Evolutionary conservation across 805 yeast species (phyloP).

Genomic region (Kodamaea jinghongensis): DNA sequence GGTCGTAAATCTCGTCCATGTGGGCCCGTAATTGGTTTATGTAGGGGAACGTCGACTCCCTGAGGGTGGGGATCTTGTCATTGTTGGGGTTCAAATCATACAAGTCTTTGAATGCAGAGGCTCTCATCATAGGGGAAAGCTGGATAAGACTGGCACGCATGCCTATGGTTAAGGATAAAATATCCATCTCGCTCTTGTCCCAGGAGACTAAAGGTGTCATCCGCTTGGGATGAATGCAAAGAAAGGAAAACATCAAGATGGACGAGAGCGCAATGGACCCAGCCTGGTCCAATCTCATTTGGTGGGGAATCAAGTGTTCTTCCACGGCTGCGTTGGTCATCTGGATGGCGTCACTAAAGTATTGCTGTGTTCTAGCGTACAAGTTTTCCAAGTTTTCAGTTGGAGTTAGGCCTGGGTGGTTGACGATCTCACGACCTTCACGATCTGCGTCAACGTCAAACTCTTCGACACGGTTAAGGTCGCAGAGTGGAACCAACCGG

Average conservation of each 20-base stretch:
- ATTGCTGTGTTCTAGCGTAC: constrained; percentile 19
- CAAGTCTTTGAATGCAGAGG: constrained; percentile 5
- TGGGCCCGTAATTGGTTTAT: constrained; percentile 8
- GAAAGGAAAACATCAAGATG: constrained; percentile 24
- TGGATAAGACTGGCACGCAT: constrained; percentile 10
- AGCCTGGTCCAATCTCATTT: constrained; percentile 3
- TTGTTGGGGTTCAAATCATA: neutral
- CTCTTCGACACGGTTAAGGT: constrained; percentile 12
- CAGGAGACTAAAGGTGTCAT: constrained; percentile 28
- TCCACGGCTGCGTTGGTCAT: constrained; percentile 12
- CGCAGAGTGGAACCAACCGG: constrained; percentile 24
- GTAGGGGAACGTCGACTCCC: constrained; percentile 8
- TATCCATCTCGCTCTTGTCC: constrained; percentile 18
- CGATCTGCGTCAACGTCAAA: neutral
- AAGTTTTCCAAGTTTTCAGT: constrained; percentile 12
- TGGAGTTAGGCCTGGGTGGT: constrained; percentile 2
- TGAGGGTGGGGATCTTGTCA: neutral
- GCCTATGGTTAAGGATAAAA: constrained; percentile 20
- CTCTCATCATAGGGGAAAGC: neutral
- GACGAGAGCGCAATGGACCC: constrained; percentile 20
- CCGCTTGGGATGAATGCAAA: constrained; percentile 31
- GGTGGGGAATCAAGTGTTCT: neutral
- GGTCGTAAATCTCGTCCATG: constrained; percentile 1
- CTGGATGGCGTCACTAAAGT: constrained; percentile 20
- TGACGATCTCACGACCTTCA: neutral